A percentile compares a stretch with the other conserved stretches of the same genome.
These are phyloP conservation scores for Castanea mollissima DNA, from an alignment of 306 rosid genomes.

Conservation along the genomic window DNA sequence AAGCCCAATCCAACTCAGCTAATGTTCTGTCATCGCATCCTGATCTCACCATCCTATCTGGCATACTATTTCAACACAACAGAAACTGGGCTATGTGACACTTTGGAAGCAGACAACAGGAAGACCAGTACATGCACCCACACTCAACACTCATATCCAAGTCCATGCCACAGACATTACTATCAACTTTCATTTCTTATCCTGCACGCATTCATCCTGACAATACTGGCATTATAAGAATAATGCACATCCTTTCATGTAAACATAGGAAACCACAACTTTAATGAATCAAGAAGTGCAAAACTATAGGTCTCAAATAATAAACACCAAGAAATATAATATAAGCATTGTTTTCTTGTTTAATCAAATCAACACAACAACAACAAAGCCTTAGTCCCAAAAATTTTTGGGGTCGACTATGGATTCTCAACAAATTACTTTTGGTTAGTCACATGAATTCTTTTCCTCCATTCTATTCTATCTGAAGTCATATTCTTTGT, in stretches of 20 bases:
- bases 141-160: conserved; percentile 27
- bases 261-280: background rate
- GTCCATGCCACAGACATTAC: conserved; percentile 21
- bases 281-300: background rate
- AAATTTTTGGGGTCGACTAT: too few relatives aligned
- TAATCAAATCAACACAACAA: background rate
- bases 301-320: background rate
- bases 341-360: too few relatives aligned
- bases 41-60: background rate
- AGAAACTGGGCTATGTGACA: background rate
- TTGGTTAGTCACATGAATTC: too few relatives aligned
- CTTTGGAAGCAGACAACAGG: background rate
- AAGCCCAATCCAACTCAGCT: background rate
- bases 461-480: too few relatives aligned
- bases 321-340: background rate
- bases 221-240: conserved; percentile 5
- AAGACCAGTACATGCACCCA: conserved; percentile 25
- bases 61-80: background rate
- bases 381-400: too few relatives aligned
- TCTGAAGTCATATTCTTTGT: too few relatives aligned
- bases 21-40: background rate
- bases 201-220: background rate
- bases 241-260: background rate
- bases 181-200: conserved; percentile 19
- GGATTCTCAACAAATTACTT: too few relatives aligned